Conservation (phyloP, 2,329 filamentous ascomycete genomes). For the Cordyceps javanica region DNA sequence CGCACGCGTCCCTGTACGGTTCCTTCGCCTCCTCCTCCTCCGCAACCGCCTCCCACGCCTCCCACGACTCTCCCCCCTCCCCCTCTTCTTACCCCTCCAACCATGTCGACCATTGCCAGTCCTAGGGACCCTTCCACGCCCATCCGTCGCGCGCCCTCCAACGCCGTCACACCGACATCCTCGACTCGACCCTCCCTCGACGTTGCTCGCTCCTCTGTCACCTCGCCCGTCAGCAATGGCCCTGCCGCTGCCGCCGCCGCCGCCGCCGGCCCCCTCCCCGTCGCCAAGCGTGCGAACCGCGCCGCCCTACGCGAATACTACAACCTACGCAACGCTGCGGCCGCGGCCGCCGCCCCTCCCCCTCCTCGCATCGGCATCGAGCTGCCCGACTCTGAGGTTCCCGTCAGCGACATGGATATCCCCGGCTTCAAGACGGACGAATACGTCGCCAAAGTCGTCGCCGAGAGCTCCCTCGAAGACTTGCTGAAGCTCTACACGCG, state of each 20-base stretch:
- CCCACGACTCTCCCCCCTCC: too few relatives aligned
- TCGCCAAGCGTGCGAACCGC: slow-evolving; percentile 60
- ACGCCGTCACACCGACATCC: slow-evolving; percentile 44
- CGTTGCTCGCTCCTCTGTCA: slow-evolving; percentile 51
- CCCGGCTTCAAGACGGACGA: slow-evolving; percentile 65
- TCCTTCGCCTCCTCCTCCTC: too few relatives aligned
- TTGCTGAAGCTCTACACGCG: slow-evolving; percentile 65
- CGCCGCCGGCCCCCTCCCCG: slow-evolving; percentile 16
- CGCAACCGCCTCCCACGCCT: not conserved
- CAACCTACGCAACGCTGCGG: slow-evolving; percentile 53
- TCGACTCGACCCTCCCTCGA: slow-evolving; percentile 73
- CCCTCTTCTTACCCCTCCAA: too few relatives aligned
- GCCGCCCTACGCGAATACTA: slow-evolving; percentile 92
- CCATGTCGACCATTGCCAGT: slow-evolving; percentile 60
- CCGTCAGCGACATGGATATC: slow-evolving; percentile 66
- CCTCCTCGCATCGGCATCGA: slow-evolving; percentile 35
- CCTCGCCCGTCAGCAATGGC: slow-evolving; percentile 37
- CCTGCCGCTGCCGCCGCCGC: not conserved
- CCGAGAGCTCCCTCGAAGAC: slow-evolving; percentile 59
- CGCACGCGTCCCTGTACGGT: too few relatives aligned
- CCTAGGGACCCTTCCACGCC: slow-evolving; percentile 54
- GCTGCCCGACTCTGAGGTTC: slow-evolving; percentile 47
- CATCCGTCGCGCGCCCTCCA: slow-evolving; percentile 51
- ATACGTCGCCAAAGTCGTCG: slow-evolving; percentile 58
- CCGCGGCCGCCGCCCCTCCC: slow-evolving; percentile 21